Conservation (phyloP, 225 moss, liverwort and hornwort genomes). For the Straminergon stramineum region DNA sequence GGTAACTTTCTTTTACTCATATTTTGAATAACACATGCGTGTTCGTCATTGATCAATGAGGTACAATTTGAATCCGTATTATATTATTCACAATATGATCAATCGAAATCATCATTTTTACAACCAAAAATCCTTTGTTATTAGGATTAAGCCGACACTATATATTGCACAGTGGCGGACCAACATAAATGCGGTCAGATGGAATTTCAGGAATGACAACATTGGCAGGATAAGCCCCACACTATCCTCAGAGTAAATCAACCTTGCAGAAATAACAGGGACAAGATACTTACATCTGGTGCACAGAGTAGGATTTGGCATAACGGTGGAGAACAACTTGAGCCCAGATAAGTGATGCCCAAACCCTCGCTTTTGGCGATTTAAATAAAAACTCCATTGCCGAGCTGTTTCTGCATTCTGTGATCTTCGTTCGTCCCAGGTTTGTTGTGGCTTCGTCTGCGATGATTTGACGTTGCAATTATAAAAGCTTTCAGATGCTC, state of each 20-base stretch:
- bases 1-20: neutral
- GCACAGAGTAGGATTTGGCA: slow-evolving; percentile 2
- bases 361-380: slow-evolving; percentile 17
- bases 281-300: slow-evolving; percentile 33
- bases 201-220: neutral
- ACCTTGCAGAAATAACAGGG: neutral
- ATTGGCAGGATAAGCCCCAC: neutral
- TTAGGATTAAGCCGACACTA: neutral
- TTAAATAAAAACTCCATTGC: slow-evolving; percentile 23
- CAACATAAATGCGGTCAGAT: neutral
- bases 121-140: neutral
- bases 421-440: neutral
- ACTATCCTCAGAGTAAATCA: neutral
- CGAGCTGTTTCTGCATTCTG: neutral
- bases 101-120: neutral
- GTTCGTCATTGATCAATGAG: neutral
- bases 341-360: slow-evolving; percentile 5
- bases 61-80: neutral
- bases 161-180: neutral
- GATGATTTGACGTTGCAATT: neutral
- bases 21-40: neutral
- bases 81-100: neutral
- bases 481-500: neutral
- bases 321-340: slow-evolving; percentile 1
- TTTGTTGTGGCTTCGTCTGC: neutral